Conservation (phyloP, 768 basidiomycete genomes). For the Mycena chlorophos region DNA sequence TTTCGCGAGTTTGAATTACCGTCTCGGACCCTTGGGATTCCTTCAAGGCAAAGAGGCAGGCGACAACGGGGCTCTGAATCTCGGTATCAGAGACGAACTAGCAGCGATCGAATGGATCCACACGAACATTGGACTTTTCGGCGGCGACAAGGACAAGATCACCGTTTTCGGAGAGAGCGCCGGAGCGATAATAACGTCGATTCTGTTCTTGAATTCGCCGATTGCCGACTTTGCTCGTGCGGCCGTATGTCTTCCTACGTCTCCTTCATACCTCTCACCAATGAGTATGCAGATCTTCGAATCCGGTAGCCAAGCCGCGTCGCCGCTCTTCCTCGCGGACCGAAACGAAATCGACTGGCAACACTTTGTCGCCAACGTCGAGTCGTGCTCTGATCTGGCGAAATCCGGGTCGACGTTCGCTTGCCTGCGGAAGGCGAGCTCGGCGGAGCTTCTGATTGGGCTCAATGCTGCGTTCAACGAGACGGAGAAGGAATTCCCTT, state of each 20-base stretch:
- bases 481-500: conserved; percentile 30
- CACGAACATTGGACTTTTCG: conserved; percentile 53
- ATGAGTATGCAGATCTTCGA: conserved; percentile 39
- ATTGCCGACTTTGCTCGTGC: conserved; percentile 30
- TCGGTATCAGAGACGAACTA: conserved; percentile 43
- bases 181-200: conserved; percentile 43
- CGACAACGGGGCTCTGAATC: conserved; percentile 34
- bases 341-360: conserved; percentile 32
- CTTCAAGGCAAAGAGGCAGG: conserved; percentile 41
- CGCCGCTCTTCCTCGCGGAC: conserved; percentile 28
- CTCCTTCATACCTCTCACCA: neutral
- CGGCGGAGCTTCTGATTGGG: conserved; percentile 32
- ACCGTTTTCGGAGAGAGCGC: conserved; percentile 52
- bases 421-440: conserved; percentile 32
- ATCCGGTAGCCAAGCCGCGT: conserved; percentile 40
- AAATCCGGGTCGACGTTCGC: conserved; percentile 33
- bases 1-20: conserved; percentile 50
- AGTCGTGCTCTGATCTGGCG: conserved; percentile 26
- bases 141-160: conserved; percentile 55
- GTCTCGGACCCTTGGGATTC: conserved; percentile 50
- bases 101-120: conserved; percentile 51
- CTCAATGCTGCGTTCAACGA: conserved; percentile 22
- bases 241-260: conserved; percentile 27
- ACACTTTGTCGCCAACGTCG: conserved; percentile 31
- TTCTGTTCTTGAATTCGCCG: conserved; percentile 36